Conservation (phyloP, 176 grass and related monocot genomes). For the Triticum aestivum region DNA sequence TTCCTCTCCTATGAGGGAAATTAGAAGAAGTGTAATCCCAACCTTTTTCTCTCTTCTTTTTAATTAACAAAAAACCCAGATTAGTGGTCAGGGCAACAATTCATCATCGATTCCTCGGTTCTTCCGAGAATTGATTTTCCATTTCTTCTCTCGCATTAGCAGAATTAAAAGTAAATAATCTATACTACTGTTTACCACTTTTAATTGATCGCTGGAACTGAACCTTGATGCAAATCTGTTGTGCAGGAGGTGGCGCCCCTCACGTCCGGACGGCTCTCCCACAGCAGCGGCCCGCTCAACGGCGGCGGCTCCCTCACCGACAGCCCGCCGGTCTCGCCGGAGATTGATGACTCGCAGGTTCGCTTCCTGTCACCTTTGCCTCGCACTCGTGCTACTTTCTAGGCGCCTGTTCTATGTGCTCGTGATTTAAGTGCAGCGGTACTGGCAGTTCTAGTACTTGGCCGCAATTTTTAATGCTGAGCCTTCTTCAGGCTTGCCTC, state of each 20-base stretch:
- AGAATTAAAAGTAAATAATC: neutral
- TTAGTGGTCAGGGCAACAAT: constrained; percentile 11
- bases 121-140: neutral
- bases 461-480: constrained; percentile 34
- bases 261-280: constrained; percentile 87
- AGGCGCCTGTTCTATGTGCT: neutral
- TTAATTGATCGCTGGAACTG: neutral
- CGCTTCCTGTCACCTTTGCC: constrained; percentile 15
- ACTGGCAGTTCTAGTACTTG: neutral
- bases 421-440: neutral
- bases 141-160: neutral
- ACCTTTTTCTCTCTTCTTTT: neutral
- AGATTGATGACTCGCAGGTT: constrained; percentile 98
- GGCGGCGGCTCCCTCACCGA: constrained; percentile 93
- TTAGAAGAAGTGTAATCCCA: neutral
- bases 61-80: neutral
- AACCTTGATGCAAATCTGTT: neutral
- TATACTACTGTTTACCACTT: neutral
- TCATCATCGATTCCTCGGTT: neutral
- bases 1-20: constrained; percentile 11
- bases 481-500: neutral
- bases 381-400: neutral
- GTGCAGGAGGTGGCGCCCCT: constrained; percentile 82
- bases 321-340: constrained; percentile 95
- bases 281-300: constrained; percentile 93